Evolutionary conservation across 2,329 filamentous ascomycete species (phyloP).

Genomic region (Calcarisporium arbuscula): DNA sequence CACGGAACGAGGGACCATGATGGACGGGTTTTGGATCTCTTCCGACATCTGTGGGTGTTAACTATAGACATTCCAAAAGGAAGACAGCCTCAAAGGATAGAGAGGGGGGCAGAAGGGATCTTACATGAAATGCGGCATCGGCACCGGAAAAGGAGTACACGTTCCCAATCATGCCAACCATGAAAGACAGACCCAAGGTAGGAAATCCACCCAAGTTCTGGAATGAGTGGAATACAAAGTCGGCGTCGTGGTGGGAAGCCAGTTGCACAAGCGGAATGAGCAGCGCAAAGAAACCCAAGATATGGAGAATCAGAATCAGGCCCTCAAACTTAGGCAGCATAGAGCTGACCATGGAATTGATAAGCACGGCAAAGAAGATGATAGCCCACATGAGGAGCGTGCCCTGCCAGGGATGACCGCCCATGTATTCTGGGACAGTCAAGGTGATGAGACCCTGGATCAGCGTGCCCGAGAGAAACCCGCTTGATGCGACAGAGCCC

Average conservation of each 20-base stretch:
- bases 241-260: background rate
- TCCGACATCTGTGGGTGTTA: conserved; percentile 42
- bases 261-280: no score
- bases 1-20: conserved; percentile 44
- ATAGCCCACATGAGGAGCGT: conserved; percentile 4
- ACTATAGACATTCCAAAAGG: no score
- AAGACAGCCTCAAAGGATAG: no score
- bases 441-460: conserved; percentile 37
- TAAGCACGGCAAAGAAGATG: conserved; percentile 1
- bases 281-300: no score
- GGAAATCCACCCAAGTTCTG: conserved; percentile 5
- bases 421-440: conserved; percentile 9
- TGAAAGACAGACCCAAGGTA: conserved; percentile 2
- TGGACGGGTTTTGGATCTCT: conserved; percentile 40
- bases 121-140: conserved; percentile 24
- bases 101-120: no score
- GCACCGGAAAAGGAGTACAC: conserved; percentile 9
- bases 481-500: conserved; percentile 29
- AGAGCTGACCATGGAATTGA: conserved; percentile 4
- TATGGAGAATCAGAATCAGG: no score
- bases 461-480: conserved; percentile 36
- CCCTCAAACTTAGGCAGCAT: no score
- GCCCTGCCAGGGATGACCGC: conserved; percentile 3
- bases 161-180: conserved; percentile 8
- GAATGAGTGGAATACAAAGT: conserved; percentile 4